These are phyloP conservation scores for Chrysoporthe austroafricana DNA, from an alignment of 2,329 filamentous ascomycete species.

Conservation along the genomic window DNA sequence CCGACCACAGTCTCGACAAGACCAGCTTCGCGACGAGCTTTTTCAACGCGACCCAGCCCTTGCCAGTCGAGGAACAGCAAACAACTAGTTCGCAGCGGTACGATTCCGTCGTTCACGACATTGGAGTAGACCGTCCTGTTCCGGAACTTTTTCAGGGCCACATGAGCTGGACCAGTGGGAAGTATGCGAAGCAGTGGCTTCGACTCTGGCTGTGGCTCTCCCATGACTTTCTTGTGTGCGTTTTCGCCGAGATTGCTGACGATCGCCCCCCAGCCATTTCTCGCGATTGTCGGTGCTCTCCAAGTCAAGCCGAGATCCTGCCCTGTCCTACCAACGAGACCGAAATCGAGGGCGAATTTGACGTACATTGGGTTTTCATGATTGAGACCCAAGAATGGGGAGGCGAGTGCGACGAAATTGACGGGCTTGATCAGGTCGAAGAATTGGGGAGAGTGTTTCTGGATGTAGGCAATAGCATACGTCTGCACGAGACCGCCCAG, in stretches of 20 bases:
- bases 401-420: constrained; percentile 88
- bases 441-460: constrained; percentile 91
- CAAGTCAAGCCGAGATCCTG: constrained; percentile 95
- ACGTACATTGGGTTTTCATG: constrained; percentile 98
- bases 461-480: constrained; percentile 94
- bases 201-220: constrained; percentile 71
- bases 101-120: constrained; percentile 96
- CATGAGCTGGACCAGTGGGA: constrained; percentile 88
- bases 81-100: constrained; percentile 91
- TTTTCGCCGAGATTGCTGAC: constrained; percentile 79
- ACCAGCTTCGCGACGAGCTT: constrained; percentile 88
- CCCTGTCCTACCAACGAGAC: constrained; percentile 91
- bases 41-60: constrained; percentile 89
- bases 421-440: constrained; percentile 84
- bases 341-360: constrained; percentile 95
- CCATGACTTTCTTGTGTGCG: constrained; percentile 61
- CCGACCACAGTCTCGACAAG: constrained; percentile 90
- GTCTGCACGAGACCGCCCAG: constrained; percentile 89
- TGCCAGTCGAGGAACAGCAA: constrained; percentile 97
- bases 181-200: constrained; percentile 89
- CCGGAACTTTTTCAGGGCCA: constrained; percentile 82
- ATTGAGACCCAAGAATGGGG: constrained; percentile 87
- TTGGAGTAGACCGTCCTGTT: constrained; percentile 95
- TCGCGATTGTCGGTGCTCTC: constrained; percentile 83
- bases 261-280: constrained; percentile 86